Evolutionary conservation across 2,329 filamentous ascomycete genomes (phyloP).

Genomic region (Fusarium phyllophilum): DNA sequence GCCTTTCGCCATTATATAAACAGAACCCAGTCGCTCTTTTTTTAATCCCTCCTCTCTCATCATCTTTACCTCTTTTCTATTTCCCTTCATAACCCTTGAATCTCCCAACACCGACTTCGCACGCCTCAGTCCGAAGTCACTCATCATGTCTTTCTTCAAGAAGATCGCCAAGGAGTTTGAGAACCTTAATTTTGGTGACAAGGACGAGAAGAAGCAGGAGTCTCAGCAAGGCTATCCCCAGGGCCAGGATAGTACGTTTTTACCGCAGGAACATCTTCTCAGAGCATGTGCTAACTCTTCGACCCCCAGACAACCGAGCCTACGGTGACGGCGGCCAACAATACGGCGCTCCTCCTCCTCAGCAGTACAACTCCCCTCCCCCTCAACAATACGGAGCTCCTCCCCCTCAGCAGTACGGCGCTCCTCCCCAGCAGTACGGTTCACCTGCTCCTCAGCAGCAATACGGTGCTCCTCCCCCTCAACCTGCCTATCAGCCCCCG

Average conservation of each 20-base stretch:
- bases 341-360: slow-evolving; percentile 38
- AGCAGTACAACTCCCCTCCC: slow-evolving; percentile 48
- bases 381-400: slow-evolving; percentile 26
- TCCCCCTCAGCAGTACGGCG: slow-evolving; percentile 9
- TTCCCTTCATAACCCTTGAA: neutral
- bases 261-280: neutral
- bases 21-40: slow-evolving; percentile 10
- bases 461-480: slow-evolving; percentile 42
- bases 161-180: slow-evolving; percentile 57
- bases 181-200: slow-evolving; percentile 58
- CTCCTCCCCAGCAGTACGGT: slow-evolving; percentile 20
- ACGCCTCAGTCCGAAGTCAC: slow-evolving; percentile 15
- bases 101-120: slow-evolving; percentile 1
- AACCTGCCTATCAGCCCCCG: slow-evolving; percentile 49
- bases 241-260: slow-evolving; percentile 31
- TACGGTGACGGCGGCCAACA: slow-evolving; percentile 42
- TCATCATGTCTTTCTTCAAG: slow-evolving; percentile 57
- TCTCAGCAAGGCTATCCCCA: slow-evolving; percentile 15
- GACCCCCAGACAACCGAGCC: slow-evolving; percentile 28
- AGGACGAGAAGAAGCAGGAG: slow-evolving; percentile 42
- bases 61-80: neutral
- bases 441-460: slow-evolving; percentile 40
- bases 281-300: slow-evolving; percentile 7
- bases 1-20: slow-evolving; percentile 34
- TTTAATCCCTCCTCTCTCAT: slow-evolving; percentile 11